Percentiles rank a stretch among this genome's conserved stretches.
These are phyloP conservation scores for Talaromyces sp. DNA, from an alignment of 2,329 filamentous ascomycete genomes.

Conservation along the genomic window DNA sequence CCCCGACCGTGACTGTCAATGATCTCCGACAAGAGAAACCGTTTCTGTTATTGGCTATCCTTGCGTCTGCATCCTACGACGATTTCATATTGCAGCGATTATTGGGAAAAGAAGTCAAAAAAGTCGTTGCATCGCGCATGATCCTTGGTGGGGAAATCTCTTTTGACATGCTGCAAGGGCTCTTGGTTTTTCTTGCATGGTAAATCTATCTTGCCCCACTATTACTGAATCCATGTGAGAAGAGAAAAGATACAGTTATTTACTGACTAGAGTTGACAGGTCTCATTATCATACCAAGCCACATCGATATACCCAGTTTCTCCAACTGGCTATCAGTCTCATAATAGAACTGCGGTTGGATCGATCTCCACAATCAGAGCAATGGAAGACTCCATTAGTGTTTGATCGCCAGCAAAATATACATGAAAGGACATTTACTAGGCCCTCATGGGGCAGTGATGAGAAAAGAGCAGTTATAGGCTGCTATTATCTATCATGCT, in stretches of 20 bases:
- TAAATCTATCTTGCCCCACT: background rate
- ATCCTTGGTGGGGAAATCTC: slow-evolving; percentile 35
- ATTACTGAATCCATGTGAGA: slow-evolving; percentile 36
- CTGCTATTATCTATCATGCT: slow-evolving; percentile 48
- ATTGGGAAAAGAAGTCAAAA: slow-evolving; percentile 35
- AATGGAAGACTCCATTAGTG: slow-evolving; percentile 26
- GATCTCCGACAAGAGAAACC: slow-evolving; percentile 34
- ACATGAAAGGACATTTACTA: background rate
- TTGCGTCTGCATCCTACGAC: slow-evolving; percentile 36
- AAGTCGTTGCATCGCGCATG: slow-evolving; percentile 34
- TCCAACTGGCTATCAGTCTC: slow-evolving; percentile 42
- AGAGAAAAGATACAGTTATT: slow-evolving; percentile 17
- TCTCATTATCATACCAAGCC: slow-evolving; percentile 37
- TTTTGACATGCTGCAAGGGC: slow-evolving; percentile 31
- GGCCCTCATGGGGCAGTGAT: slow-evolving; percentile 36
- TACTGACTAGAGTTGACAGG: slow-evolving; percentile 27
- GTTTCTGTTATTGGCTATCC: slow-evolving; percentile 39
- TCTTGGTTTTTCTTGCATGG: background rate
- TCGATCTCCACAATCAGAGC: slow-evolving; percentile 27
- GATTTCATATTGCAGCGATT: slow-evolving; percentile 37
- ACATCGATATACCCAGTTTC: slow-evolving; percentile 36
- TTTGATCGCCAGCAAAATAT: slow-evolving; percentile 19
- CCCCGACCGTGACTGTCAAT: slow-evolving; percentile 23
- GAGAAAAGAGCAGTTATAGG: slow-evolving; percentile 50
- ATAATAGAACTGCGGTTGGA: slow-evolving; percentile 39